Evolutionary conservation across 176 grass and related monocot species (phyloP).

Genomic region (Puya raimondii): DNA sequence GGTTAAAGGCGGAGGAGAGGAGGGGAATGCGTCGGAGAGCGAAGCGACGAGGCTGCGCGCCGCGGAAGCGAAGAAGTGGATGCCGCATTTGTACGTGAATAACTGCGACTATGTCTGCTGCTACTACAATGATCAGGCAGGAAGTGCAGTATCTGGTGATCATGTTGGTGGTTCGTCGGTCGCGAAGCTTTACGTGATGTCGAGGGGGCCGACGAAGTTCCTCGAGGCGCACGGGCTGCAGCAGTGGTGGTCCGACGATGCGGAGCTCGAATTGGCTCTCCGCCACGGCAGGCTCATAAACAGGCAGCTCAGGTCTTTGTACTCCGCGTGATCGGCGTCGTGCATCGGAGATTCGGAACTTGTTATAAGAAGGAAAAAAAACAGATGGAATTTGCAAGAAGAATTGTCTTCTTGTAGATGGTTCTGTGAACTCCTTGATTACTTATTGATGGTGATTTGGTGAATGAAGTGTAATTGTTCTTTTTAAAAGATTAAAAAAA

Average conservation of each 20-base stretch:
- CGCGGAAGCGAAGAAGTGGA: conserved; percentile 31
- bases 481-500: too few relatives aligned
- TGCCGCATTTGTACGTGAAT: conserved; percentile 82
- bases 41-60: conserved; percentile 42
- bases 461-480: too few relatives aligned
- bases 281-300: conserved; percentile 69
- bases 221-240: conserved; percentile 66
- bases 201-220: conserved; percentile 70
- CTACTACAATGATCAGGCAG: conserved; percentile 39
- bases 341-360: too few relatives aligned
- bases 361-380: too few relatives aligned
- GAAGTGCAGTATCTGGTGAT: conserved; percentile 24
- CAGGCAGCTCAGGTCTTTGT: conserved; percentile 70
- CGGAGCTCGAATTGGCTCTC: conserved; percentile 59
- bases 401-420: too few relatives aligned
- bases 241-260: conserved; percentile 86
- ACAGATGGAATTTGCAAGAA: too few relatives aligned
- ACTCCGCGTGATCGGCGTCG: neutral
- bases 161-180: conserved; percentile 10
- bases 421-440: too few relatives aligned
- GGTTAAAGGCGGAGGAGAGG: too few relatives aligned
- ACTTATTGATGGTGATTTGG: too few relatives aligned
- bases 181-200: conserved; percentile 53
- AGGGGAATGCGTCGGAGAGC: conserved; percentile 9
- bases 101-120: conserved; percentile 85